Percentiles rank a stretch among this genome's conserved stretches.
These are phyloP conservation scores for Phytophthora meadii DNA, from an alignment of 352 stramenopile species.

Conservation along the genomic window DNA sequence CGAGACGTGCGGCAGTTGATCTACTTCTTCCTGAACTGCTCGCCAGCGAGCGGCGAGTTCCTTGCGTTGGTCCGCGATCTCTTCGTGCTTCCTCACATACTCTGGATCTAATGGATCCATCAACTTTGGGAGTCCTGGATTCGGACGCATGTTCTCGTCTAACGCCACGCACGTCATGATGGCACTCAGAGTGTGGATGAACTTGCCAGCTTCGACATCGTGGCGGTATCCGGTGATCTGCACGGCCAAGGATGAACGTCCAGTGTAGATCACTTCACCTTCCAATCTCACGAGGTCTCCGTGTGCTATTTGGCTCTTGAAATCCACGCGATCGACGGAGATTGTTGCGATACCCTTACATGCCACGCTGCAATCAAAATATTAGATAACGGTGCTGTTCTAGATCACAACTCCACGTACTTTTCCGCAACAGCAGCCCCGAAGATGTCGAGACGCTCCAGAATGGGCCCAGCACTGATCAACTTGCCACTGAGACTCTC, in stretches of 20 bases:
- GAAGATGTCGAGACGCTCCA: constrained; percentile 49
- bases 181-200: constrained; percentile 50
- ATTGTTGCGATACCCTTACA: constrained; percentile 33
- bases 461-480: constrained; percentile 47
- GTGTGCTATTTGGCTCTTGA: constrained; percentile 48
- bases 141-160: constrained; percentile 42
- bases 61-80: constrained; percentile 41
- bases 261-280: constrained; percentile 46
- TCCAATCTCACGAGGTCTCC: constrained; percentile 53
- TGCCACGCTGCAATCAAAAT: constrained; percentile 7
- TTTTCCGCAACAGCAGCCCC: no score
- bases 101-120: constrained; percentile 37
- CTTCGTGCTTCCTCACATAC: constrained; percentile 39
- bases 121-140: constrained; percentile 38
- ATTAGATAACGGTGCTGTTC: constrained; percentile 9
- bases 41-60: constrained; percentile 40
- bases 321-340: constrained; percentile 52
- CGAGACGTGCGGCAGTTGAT: constrained; percentile 27
- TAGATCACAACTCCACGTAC: constrained; percentile 42
- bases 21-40: constrained; percentile 43
- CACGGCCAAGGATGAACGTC: constrained; percentile 52
- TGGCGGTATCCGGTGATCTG: constrained; percentile 47
- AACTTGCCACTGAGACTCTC: constrained; percentile 40
- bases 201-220: constrained; percentile 33
- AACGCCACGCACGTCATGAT: constrained; percentile 62